Evolutionary conservation across 2,329 filamentous ascomycete species (phyloP), one percentile per base, ranked within the genome.

Genomic region (Chaetoscypha palmicola): DNA sequence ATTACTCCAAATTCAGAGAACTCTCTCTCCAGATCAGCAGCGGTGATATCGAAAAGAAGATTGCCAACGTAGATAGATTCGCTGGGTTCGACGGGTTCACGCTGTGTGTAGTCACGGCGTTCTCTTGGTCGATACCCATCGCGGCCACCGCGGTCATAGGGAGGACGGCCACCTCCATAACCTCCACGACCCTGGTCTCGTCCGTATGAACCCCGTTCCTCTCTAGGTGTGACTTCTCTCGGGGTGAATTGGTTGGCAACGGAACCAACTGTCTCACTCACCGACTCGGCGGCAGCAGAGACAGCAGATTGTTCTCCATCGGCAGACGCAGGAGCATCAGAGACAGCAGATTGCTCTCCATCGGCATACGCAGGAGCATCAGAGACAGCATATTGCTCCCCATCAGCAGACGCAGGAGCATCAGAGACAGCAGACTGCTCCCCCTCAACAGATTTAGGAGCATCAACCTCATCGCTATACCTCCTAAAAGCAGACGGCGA

Each of bases 31-130:
- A 87, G 58, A 54, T 82, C 73, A 31, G 75, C 70, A 11, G 72
- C 69, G 5, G 73, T 79, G 46, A 83, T 70, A 59, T 86, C 81
- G 59, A 81, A 86, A 62, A 80, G 80, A 26, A 87, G 62, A 60
- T 87, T 87, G 33, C 81, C 82, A 50, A 86, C 60, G 56, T 83
- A 87, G 45, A 86, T 55, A 17, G 41, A 42, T n/a, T 46, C 22
- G 12, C 10, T 49, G 40, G 44, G 42, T 12, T 26, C 23, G 22
- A 34, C 12, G 14, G 16, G 5, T 5, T 14, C 17, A 2, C 16
- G 17, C n/a, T 16, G 33, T 8, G 33, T 10, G 17, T 11, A 11
- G n/a, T 22, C 9, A 17, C 20, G 16, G 34, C 16, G 20, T 10
- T 34, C 32, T 31, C 28, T 31, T 10, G 17, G 17, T 8, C 7